Evolutionary conservation across 331 rosid genomes (phyloP), one percentile per base, ranked within the genome.

Genomic region (Saraca asoca): DNA sequence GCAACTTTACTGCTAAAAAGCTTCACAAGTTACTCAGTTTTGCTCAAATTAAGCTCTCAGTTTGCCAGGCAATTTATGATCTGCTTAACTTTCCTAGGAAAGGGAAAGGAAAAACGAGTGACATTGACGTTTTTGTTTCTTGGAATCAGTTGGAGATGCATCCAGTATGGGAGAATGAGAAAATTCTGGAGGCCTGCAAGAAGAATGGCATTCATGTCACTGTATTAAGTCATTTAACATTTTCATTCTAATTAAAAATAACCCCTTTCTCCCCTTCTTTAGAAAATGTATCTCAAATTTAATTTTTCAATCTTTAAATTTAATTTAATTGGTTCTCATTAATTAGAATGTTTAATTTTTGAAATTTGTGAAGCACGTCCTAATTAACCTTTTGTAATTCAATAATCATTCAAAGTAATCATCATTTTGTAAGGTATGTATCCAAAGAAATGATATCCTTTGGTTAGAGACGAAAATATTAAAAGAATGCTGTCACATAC

Each of bases 141-240:
- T 24, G 31, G 31, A 24, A 24, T 19, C 7, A 81, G 85, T 76
- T 81, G 87, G 90, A 81, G 80, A 81, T 79, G 82, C 85, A 82
- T 71, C 82, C 84, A 17, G 85, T 87, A 5, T 87, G 90, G 95
- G 84, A 84, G 82, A 78, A 85, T 77, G 84, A 71, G 20, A 81
- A 74, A 77, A 82, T 84, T 84, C 83, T 80, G 2, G 80, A 73
- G 52, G 85, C 82, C 63, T 84, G 90, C 79, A 72, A 64, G 73
- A 59, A 75, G 48, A 79, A 87, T 61, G 53, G 38, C 69, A 80
- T 84, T 73, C 88, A 82, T 70, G 81, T 80, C 72, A 87, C 86
- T 69, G 85, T 79, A 81, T 78, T 41, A 10, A 37, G 62, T 55
- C 18, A 37, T 7, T 38, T 58, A 20, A 48, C 55, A 76, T 54